These are phyloP conservation scores for Alternaria triticina DNA, from an alignment of 2,329 filamentous ascomycete species.

Conservation along the genomic window DNA sequence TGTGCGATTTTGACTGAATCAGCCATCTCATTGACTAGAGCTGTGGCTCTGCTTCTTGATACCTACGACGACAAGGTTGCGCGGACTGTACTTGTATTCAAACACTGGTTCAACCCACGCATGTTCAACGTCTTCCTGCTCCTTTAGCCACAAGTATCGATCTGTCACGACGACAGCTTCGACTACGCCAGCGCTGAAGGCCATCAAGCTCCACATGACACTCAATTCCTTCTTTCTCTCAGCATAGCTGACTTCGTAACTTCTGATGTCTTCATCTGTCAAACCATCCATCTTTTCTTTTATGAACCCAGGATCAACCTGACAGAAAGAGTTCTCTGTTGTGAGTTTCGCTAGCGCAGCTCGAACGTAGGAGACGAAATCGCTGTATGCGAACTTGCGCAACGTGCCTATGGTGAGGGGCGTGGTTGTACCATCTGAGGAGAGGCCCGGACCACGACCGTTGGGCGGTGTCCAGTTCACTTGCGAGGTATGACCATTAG, in stretches of 20 bases:
- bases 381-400: conserved; percentile 77
- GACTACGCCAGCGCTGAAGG: conserved; percentile 86
- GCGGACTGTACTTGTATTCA: conserved; percentile 82
- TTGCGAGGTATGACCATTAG: conserved; percentile 41
- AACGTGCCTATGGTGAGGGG: conserved; percentile 88
- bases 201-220: conserved; percentile 93
- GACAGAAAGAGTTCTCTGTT: conserved; percentile 41
- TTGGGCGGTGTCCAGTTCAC: conserved; percentile 44
- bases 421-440: conserved; percentile 64
- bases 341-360: conserved; percentile 78
- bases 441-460: conserved; percentile 58
- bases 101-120: conserved; percentile 96
- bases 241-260: conserved; percentile 71
- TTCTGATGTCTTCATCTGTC: conserved; percentile 75
- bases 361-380: conserved; percentile 77
- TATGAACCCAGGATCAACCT: conserved; percentile 58
- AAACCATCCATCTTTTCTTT: conserved; percentile 69
- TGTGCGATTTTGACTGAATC: neutral
- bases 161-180: conserved; percentile 92
- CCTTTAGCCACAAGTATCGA: conserved; percentile 83
- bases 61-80: conserved; percentile 92
- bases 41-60: conserved; percentile 66
- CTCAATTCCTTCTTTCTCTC: conserved; percentile 80
- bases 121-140: conserved; percentile 73
- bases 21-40: neutral